Evolutionary conservation across 2,329 filamentous ascomycete species (phyloP).

Genomic region (Aspergillus phoenicis): DNA sequence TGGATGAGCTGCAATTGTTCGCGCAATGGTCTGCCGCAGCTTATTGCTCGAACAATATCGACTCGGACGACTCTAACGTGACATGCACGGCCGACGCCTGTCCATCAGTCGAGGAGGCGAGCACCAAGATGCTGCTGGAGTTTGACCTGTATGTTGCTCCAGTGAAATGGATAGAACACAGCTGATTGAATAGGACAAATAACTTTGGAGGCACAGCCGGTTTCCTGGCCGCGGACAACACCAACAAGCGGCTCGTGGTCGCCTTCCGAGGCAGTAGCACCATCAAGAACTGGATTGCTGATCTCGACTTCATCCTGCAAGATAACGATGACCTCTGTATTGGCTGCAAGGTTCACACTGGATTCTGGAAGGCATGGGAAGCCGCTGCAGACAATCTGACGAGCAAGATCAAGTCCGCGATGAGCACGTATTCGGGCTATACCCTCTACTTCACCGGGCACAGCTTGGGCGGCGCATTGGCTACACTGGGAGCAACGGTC

Average conservation of each 20-base stretch:
- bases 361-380: constrained; percentile 54
- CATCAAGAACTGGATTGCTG: constrained; percentile 37
- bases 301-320: constrained; percentile 31
- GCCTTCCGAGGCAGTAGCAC: constrained; percentile 40
- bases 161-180: not conserved
- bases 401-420: constrained; percentile 37
- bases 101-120: constrained; percentile 50
- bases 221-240: constrained; percentile 50
- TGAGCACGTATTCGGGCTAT: constrained; percentile 41
- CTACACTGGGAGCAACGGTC: constrained; percentile 49
- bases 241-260: constrained; percentile 42
- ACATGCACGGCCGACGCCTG: constrained; percentile 52
- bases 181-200: constrained; percentile 19
- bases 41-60: constrained; percentile 55
- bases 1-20: constrained; percentile 50
- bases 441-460: constrained; percentile 53
- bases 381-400: constrained; percentile 41
- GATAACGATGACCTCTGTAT: constrained; percentile 45
- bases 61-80: constrained; percentile 47
- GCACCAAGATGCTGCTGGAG: constrained; percentile 50
- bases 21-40: constrained; percentile 57
- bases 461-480: constrained; percentile 56
- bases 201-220: constrained; percentile 48
- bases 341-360: constrained; percentile 47
- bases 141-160: constrained; percentile 49